Conservation (phyloP, 1,284 basidiomycete species). For the Rhizoctonia solani region DNA sequence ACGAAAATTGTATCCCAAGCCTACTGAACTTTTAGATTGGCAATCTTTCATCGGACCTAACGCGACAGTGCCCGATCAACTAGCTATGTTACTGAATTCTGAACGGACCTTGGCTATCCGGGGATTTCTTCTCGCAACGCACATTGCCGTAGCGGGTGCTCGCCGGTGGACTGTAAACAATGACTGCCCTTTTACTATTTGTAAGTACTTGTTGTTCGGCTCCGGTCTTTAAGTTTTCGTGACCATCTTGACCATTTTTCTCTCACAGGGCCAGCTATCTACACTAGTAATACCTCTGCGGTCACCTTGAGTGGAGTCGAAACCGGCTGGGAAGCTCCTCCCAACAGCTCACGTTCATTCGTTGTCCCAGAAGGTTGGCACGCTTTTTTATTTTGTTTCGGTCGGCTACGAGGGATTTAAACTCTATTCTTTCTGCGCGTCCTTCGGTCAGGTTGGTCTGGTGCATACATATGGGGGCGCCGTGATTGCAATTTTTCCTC, state of each 20-base stretch:
- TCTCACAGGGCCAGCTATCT: conserved; percentile 21
- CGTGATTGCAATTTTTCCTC: conserved; percentile 25
- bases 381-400: not conserved
- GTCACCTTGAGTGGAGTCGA: conserved; percentile 5
- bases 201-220: conserved; percentile 10
- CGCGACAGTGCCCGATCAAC: not conserved
- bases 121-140: conserved; percentile 4
- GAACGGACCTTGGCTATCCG: conserved; percentile 9
- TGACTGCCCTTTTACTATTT: conserved; percentile 26
- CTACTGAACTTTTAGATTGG: not conserved
- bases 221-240: not conserved
- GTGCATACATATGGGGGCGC: conserved; percentile 10
- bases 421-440: conserved; percentile 1
- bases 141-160: conserved; percentile 1
- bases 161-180: conserved; percentile 30
- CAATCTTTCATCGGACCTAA: not conserved
- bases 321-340: conserved; percentile 8
- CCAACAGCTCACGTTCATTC: conserved; percentile 22
- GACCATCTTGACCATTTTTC: not conserved
- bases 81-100: conserved; percentile 26
- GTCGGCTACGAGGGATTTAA: not conserved
- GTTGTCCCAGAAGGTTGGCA: conserved; percentile 9
- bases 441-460: conserved; percentile 1
- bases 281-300: conserved; percentile 2
- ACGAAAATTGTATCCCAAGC: not conserved